Base-by-base conservation (phyloP, 192 early-diverging fungal genomes). In the Linnemannia elongata region DNA sequence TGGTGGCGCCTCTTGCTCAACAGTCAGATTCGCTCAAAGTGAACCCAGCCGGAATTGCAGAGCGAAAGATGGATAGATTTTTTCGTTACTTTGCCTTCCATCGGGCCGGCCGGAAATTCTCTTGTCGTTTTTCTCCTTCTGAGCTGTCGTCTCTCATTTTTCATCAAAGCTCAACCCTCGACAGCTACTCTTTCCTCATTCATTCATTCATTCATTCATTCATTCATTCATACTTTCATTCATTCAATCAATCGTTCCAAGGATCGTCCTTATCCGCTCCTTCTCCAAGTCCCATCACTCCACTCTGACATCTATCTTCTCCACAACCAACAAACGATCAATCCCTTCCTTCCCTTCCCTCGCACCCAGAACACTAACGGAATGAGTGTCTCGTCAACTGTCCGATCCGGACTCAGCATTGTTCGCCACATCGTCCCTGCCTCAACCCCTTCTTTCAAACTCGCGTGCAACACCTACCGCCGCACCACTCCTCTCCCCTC, bases 401-500 rank as follows among this genome's bases (percentile, higher is more conserved):
- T 85, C 74, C 83, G 49, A 68, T 75, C 83, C 10, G 69, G 83
- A 39, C 73, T 80, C 74, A 74, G 69, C n/a, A 57, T 66, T 6
- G 63, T 55, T 33, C 76, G 77, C 41, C 77, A 80, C 8, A 41
- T 63, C 41, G 69, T 85, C n/a, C 72, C 76, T 15, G 66, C 78
- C 1, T 85, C 83, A 6, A 76, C 83, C 1, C 47, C 78, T 30
- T 44, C 74, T 13, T 81, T 77, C 75, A 42, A 22, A 15, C 68
- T 86, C 9, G 74, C 84, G 68, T 81, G 84, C 72, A 86, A 86
- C 57, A 49, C 63, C 75, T 86, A 86, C 72, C 75, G 49, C 6
- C 75, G 30, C 54, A 57, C 76, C 30, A 24, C 69, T 20, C 60
- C 60, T 35, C 60, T 66, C 60, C 27, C 60, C 24, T 33, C 60